Evolutionary conservation across 2,329 filamentous ascomycete genomes (phyloP).

Genomic region (Ustulina deusta): DNA sequence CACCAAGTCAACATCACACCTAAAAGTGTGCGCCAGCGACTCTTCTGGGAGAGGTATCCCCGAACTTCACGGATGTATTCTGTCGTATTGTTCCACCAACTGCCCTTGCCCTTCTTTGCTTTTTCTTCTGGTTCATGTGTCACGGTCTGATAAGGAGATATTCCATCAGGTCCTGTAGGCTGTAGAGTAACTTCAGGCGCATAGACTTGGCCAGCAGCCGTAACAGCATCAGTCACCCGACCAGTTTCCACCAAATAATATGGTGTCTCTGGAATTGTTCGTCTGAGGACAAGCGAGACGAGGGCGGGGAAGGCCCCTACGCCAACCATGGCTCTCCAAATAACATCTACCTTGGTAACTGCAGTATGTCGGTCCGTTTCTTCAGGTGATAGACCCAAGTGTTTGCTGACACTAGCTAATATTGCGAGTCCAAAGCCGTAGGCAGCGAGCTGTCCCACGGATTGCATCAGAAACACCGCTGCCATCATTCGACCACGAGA

Average conservation of each 20-base stretch:
- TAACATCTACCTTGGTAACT: slow-evolving; percentile 54
- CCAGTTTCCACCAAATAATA: slow-evolving; percentile 52
- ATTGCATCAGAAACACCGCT: slow-evolving; percentile 76
- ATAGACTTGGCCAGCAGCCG: slow-evolving; percentile 41
- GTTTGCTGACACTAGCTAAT: slow-evolving; percentile 34
- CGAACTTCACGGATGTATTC: slow-evolving; percentile 36
- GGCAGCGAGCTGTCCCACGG: slow-evolving; percentile 73
- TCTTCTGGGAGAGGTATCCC: slow-evolving; percentile 44
- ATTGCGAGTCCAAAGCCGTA: slow-evolving; percentile 66
- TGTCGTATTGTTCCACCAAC: slow-evolving; percentile 7
- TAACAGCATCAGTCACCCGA: slow-evolving; percentile 45
- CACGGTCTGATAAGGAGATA: slow-evolving; percentile 11
- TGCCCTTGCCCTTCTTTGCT: slow-evolving; percentile 4
- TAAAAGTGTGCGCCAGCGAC: slow-evolving; percentile 47
- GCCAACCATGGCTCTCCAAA: slow-evolving; percentile 63
- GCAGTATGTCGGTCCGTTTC: slow-evolving; percentile 30
- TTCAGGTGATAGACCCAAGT: slow-evolving; percentile 24
- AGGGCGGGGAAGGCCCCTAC: slow-evolving; percentile 61
- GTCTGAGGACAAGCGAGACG: slow-evolving; percentile 60
- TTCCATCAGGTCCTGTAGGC: slow-evolving; percentile 15
- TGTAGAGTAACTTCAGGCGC: slow-evolving; percentile 36
- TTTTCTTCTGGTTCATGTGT: slow-evolving; percentile 17
- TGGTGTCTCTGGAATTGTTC: slow-evolving; percentile 62
- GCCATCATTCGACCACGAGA: slow-evolving; percentile 77
- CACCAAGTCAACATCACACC: slow-evolving; percentile 58